Conservation (phyloP, 2,329 filamentous ascomycete genomes). For the Beauveria scarabaeidicola region DNA sequence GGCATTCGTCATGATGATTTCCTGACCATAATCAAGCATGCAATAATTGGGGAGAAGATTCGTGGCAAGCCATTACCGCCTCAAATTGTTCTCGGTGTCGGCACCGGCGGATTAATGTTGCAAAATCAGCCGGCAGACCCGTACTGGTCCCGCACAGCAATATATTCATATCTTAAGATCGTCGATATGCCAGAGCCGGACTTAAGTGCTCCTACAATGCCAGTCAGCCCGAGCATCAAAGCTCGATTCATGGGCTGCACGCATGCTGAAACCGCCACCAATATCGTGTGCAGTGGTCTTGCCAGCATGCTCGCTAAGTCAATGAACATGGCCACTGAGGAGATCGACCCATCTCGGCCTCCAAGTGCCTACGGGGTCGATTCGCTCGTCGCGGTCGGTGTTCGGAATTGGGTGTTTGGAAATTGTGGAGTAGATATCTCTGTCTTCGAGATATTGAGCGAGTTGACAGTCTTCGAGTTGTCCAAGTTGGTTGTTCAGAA, state of each 20-base stretch:
- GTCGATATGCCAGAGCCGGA: slow-evolving; percentile 35
- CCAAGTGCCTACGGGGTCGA: slow-evolving; percentile 42
- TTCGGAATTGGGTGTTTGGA: slow-evolving; percentile 42
- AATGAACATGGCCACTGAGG: slow-evolving; percentile 36
- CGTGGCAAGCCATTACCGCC: slow-evolving; percentile 27
- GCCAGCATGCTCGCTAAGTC: slow-evolving; percentile 33
- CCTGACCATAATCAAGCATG: slow-evolving; percentile 36
- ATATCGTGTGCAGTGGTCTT: slow-evolving; percentile 29
- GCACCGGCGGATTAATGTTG: slow-evolving; percentile 43
- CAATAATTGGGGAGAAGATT: slow-evolving; percentile 31
- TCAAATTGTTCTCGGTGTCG: slow-evolving; percentile 44
- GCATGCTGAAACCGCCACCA: slow-evolving; percentile 21
- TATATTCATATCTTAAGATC: slow-evolving; percentile 40
- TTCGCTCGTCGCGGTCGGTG: slow-evolving; percentile 42
- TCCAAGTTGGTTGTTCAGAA: slow-evolving; percentile 27
- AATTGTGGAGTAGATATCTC: slow-evolving; percentile 36
- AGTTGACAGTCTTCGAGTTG: slow-evolving; percentile 31
- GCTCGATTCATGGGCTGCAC: slow-evolving; percentile 23
- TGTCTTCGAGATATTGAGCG: slow-evolving; percentile 39
- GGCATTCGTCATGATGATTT: slow-evolving; percentile 44
- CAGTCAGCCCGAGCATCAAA: slow-evolving; percentile 21
- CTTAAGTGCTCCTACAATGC: slow-evolving; percentile 15
- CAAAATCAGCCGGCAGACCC: slow-evolving; percentile 46
- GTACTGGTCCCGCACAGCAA: slow-evolving; percentile 43
- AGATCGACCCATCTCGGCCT: slow-evolving; percentile 33